Conservation (phyloP, 805 yeast species). For the Wickerhamiella shivajii region DNA sequence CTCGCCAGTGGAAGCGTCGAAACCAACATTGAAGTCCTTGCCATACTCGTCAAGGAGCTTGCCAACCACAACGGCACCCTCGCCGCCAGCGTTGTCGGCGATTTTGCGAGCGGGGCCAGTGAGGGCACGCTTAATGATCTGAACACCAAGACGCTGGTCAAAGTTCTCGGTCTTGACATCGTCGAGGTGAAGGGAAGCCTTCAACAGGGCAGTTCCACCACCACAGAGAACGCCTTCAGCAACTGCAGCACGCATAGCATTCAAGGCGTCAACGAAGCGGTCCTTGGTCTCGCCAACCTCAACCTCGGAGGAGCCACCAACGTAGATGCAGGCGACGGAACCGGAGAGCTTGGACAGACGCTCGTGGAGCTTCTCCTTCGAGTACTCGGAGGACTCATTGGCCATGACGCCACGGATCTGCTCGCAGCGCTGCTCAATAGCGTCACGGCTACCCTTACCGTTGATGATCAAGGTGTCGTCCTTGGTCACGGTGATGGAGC, state of each 20-base stretch:
- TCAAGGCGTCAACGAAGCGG: constrained; percentile 94
- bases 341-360: constrained; percentile 93
- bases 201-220: constrained; percentile 96
- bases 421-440: constrained; percentile 74
- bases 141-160: constrained; percentile 93
- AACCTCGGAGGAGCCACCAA: constrained; percentile 93
- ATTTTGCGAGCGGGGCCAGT: constrained; percentile 92
- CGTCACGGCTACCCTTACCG: constrained; percentile 79
- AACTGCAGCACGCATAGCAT: constrained; percentile 98
- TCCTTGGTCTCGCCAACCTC: constrained; percentile 99
- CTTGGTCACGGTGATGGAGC: constrained; percentile 82
- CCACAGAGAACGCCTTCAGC: constrained; percentile 98
- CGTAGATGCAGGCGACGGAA: constrained; percentile 96
- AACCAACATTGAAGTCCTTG: constrained; percentile 74
- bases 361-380: constrained; percentile 92
- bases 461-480: constrained; percentile 90
- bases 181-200: constrained; percentile 70
- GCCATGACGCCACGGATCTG: constrained; percentile 76
- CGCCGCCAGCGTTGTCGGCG: constrained; percentile 93
- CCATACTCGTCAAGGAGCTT: constrained; percentile 47
- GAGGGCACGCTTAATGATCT: constrained; percentile 82
- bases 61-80: constrained; percentile 93
- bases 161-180: constrained; percentile 67
- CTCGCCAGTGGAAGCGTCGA: constrained; percentile 83
- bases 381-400: constrained; percentile 65